Evolutionary conservation across 176 grass and related monocot species (phyloP).

Genomic region (Poa annua): DNA sequence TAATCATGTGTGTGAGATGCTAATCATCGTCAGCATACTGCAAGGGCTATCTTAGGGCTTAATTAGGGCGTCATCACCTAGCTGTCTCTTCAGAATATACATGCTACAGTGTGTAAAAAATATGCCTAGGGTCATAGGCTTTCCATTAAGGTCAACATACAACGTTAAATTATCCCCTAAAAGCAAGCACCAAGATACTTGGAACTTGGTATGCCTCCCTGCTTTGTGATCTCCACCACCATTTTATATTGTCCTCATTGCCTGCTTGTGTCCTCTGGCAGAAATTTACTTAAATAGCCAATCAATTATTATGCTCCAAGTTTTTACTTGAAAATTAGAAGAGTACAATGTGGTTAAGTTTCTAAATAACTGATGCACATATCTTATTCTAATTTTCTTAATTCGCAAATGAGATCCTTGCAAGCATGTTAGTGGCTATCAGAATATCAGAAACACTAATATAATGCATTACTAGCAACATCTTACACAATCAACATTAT

Average conservation of each 20-base stretch:
- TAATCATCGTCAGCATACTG: neutral
- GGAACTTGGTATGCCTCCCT: slow-evolving; percentile 36
- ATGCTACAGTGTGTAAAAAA: neutral
- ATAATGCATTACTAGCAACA: neutral
- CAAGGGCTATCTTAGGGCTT: slow-evolving; percentile 3
- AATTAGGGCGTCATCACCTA: slow-evolving; percentile 17
- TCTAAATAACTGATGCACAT: neutral
- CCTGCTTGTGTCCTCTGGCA: neutral
- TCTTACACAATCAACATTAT: neutral
- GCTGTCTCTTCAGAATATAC: slow-evolving; percentile 7
- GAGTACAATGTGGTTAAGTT: slow-evolving; percentile 23
- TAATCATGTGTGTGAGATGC: slow-evolving; percentile 3
- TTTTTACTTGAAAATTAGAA: neutral
- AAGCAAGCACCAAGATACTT: slow-evolving; percentile 31
- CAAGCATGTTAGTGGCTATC: neutral
- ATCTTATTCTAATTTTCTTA: slow-evolving; percentile 1
- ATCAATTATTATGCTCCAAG: neutral
- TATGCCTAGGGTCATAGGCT: slow-evolving; percentile 31
- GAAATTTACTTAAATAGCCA: slow-evolving; percentile 9
- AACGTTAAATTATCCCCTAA: slow-evolving; percentile 26
- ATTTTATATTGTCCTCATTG: slow-evolving; percentile 24
- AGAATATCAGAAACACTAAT: neutral
- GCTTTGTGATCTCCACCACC: slow-evolving; percentile 34
- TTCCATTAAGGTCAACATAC: slow-evolving; percentile 36
- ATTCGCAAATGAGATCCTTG: neutral